phyloP scores from a whole-genome alignment of 2,329 filamentous ascomycete species.

The Diplodia seriata region DNA sequence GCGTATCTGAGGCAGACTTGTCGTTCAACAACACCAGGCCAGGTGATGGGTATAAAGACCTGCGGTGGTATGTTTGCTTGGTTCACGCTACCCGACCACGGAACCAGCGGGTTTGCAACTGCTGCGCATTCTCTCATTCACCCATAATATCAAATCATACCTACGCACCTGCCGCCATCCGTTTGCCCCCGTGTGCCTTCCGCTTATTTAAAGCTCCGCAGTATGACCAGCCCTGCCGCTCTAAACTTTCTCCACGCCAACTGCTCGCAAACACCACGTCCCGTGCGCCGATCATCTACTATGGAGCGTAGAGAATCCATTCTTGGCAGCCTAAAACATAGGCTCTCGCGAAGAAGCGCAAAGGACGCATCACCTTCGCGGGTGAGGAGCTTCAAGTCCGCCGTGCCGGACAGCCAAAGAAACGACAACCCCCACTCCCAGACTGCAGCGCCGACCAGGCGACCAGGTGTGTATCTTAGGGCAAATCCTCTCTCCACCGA shows the following conservation, averaged over 20 bases:
- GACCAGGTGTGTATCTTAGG: slow-evolving; percentile 45
- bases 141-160: not conserved
- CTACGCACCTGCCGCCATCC: not conserved
- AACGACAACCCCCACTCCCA: slow-evolving; percentile 38
- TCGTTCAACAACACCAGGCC: not conserved
- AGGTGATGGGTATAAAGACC: not conserved
- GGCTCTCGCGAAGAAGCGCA: slow-evolving; percentile 37
- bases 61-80: not conserved
- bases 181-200: slow-evolving; percentile 15
- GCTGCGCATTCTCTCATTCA: not conserved
- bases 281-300: slow-evolving; percentile 11
- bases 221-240: slow-evolving; percentile 6
- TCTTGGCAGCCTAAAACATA: slow-evolving; percentile 41
- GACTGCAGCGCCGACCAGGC: slow-evolving; percentile 45
- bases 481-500: not conserved
- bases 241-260: slow-evolving; percentile 12
- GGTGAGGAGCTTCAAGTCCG: slow-evolving; percentile 35
- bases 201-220: slow-evolving; percentile 22
- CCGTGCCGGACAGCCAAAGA: slow-evolving; percentile 35
- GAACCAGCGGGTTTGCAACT: not conserved
- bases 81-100: not conserved
- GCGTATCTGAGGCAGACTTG: not conserved
- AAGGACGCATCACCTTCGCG: slow-evolving; percentile 26
- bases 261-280: slow-evolving; percentile 2
- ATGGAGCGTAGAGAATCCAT: slow-evolving; percentile 33